Evolutionary conservation across 768 basidiomycete species (phyloP), one percentile per base, ranked within the genome.

Genomic region (Podaxis carcinomalis): DNA sequence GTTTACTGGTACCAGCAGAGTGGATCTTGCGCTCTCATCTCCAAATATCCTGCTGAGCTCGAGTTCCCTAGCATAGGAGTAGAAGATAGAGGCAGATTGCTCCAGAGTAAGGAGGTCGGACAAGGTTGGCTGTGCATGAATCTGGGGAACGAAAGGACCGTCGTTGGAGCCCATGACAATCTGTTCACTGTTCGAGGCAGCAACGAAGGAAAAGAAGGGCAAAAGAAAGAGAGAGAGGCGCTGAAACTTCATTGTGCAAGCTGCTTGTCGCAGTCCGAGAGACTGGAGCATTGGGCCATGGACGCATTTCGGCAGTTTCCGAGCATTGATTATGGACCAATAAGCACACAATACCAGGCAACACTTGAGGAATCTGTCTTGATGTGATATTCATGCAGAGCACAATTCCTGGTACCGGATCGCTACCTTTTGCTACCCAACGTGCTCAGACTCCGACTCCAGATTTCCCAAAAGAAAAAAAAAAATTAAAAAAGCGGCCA

Each of bases 1-100:
- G 73, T 96, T 95, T 25, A 89, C 91, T 0, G 93, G 93, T 4
- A 88, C 92, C 46, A 96, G 79, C 9, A 95, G 56, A 0, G 92
- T 92, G 57, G 76, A 72, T 5, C 72, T 76, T 1, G 68, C 59
- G n/a, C 59, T 58, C 5, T 68, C 57, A 36, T 79, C 74, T 16
- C 71, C 68, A 53, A 93, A 81, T 9, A 78, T 75, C 32, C 69
- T 67, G 68, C 85, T 87, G n/a, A 88, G 65, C 65, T 83, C 78
- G 1, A 86, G 75, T 67, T 92, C 91, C 5, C 91, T 81, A 3
- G 90, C 88, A 69, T 93, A 93, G 0, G 88, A 85, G 70, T 86
- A 92, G 78, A 92, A 94, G 55, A 94, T 93, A 42, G 90, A 93
- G 7, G 84, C 82, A 0, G 84, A 82, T 1, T 83, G 67, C 66